These are phyloP conservation scores for Pelargonium australe DNA, from an alignment of 441 rosid species.

Conservation along the genomic window DNA sequence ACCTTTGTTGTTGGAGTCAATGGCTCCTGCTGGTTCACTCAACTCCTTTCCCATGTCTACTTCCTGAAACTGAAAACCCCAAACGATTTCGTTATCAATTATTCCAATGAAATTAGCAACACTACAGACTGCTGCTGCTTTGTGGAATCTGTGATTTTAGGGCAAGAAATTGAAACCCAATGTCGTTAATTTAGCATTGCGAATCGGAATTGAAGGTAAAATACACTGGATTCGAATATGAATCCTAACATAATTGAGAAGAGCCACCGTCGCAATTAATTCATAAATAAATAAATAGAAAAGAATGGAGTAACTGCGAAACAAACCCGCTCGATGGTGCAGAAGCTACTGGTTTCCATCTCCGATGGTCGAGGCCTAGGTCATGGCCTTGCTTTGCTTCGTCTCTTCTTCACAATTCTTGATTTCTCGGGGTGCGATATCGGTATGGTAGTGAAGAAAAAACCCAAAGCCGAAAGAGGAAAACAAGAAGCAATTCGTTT, in stretches of 20 bases:
- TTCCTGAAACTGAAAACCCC: background rate
- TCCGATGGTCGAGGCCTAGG: no score
- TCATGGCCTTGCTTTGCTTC: no score
- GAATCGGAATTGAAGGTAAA: background rate
- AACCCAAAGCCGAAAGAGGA: no score
- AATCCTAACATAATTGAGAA: background rate
- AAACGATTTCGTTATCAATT: background rate
- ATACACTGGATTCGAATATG: background rate
- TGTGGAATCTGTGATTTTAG: background rate
- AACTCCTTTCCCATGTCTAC: constrained; percentile 30
- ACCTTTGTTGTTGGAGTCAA: constrained; percentile 58
- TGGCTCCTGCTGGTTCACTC: constrained; percentile 33
- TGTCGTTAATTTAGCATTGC: background rate
- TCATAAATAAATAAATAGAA: background rate
- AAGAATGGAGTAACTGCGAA: background rate
- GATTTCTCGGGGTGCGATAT: no score
- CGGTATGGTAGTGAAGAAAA: no score
- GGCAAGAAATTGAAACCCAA: background rate
- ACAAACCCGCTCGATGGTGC: background rate
- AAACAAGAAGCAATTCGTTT: no score
- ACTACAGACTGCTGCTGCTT: background rate
- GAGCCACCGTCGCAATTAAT: background rate
- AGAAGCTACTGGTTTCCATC: background rate
- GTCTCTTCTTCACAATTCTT: no score
- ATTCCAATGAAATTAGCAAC: background rate